phyloP scores from a whole-genome alignment of 2,329 filamentous ascomycete species.

The Arthrobotrys sinensis region DNA sequence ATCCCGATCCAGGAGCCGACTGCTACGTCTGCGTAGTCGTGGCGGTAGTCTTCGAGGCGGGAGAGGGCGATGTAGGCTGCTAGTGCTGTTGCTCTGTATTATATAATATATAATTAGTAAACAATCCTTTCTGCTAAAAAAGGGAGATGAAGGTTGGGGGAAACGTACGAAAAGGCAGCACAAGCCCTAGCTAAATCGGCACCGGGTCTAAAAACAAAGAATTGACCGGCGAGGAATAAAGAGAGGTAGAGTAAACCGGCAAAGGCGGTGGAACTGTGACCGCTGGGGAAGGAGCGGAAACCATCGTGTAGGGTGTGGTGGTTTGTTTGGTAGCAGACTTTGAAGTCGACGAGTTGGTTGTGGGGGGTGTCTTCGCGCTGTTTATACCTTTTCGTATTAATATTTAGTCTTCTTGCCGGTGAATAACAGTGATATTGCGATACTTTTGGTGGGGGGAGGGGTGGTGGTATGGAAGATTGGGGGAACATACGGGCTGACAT shows the following conservation, averaged over 20 bases:
- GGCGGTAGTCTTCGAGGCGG: conserved; percentile 79
- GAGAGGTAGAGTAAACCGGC: conserved; percentile 82
- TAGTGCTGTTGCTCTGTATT: conserved; percentile 68
- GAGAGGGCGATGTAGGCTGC: conserved; percentile 79
- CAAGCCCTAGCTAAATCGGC: conserved; percentile 25
- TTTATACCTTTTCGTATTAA: conserved; percentile 51
- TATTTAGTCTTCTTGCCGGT: neutral
- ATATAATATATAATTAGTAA: neutral
- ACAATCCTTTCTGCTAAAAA: neutral
- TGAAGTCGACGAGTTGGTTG: conserved; percentile 75
- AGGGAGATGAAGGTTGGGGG: neutral
- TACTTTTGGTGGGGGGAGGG: neutral
- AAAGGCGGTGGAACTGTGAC: conserved; percentile 85
- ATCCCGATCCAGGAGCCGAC: conserved; percentile 76
- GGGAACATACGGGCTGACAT: conserved; percentile 76
- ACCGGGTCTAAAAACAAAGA: conserved; percentile 50
- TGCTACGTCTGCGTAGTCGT: conserved; percentile 80
- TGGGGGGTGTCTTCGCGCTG: conserved; percentile 71
- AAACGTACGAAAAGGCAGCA: conserved; percentile 50
- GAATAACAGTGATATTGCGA: conserved; percentile 6
- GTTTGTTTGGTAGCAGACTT: conserved; percentile 80
- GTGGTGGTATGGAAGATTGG: neutral
- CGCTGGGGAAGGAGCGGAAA: conserved; percentile 86
- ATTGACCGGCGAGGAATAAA: conserved; percentile 66
- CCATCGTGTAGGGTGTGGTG: conserved; percentile 83